These are phyloP conservation scores for Arthrinium puccinioides DNA, from an alignment of 2,329 filamentous ascomycete species.

Conservation along the genomic window DNA sequence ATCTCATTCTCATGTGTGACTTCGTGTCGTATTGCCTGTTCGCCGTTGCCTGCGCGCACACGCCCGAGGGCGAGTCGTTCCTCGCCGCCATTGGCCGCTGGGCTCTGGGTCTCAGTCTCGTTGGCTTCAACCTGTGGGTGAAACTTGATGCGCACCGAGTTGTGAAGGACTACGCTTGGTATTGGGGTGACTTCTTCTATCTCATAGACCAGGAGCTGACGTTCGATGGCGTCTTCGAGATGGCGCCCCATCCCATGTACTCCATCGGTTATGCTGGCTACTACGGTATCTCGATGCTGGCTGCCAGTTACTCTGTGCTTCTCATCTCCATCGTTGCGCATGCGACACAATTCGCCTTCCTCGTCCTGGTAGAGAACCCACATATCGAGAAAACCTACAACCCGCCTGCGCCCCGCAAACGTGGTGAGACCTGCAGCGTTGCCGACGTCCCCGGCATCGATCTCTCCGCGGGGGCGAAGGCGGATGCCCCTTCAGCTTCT, in stretches of 20 bases:
- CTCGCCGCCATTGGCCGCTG: slow-evolving; percentile 68
- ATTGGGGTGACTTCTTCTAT: slow-evolving; percentile 99
- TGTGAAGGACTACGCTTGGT: slow-evolving; percentile 99
- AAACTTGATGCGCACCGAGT: slow-evolving; percentile 96
- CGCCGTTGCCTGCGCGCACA: slow-evolving; percentile 77
- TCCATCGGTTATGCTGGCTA: slow-evolving; percentile 96
- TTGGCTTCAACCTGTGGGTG: slow-evolving; percentile 96
- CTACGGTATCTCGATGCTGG: slow-evolving; percentile 97
- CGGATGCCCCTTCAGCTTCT: slow-evolving; percentile 8
- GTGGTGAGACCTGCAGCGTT: slow-evolving; percentile 20
- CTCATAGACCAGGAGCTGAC: slow-evolving; percentile 96
- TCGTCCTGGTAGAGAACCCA: slow-evolving; percentile 87
- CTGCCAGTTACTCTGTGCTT: slow-evolving; percentile 92
- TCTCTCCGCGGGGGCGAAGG: slow-evolving; percentile 11
- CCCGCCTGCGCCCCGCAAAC: slow-evolving; percentile 68
- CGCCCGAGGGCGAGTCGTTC: slow-evolving; percentile 64
- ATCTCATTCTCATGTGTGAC: slow-evolving; percentile 97
- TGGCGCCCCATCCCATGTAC: slow-evolving; percentile 98
- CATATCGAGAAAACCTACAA: slow-evolving; percentile 95
- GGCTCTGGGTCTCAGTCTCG: slow-evolving; percentile 67
- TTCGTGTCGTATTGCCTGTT: slow-evolving; percentile 96
- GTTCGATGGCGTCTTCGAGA: slow-evolving; percentile 97
- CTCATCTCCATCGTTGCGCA: slow-evolving; percentile 96
- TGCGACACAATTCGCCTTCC: slow-evolving; percentile 87
- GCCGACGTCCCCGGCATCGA: slow-evolving; percentile 6